Evolutionary conservation across 345 rosid genomes (phyloP), one percentile per base, ranked within the genome.

Genomic region (Citropsis articulata): DNA sequence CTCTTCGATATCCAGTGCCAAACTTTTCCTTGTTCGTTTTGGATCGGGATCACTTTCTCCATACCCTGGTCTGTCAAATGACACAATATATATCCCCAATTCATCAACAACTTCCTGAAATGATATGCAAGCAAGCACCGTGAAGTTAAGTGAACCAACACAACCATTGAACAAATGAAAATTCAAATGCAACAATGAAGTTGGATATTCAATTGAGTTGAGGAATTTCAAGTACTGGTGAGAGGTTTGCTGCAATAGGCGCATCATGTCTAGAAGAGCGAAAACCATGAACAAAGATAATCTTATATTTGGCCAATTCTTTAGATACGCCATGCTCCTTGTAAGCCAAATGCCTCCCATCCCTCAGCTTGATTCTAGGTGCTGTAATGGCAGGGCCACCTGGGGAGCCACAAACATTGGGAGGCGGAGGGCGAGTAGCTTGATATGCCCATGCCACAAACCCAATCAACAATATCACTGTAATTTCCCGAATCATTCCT

Each of bases 261-360:
- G 82, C 80, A 69, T 87, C 81, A 21, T 50, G 87, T 82, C 88
- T 81, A 59, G 75, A 76, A 77, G 84, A 57, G 27, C 72, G 75
- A 35, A 88, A 86, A 64, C 90, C 94, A 53, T 90, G 94, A 69
- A 87, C 55, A 45, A 62, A 77, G 73, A 90, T 69, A 59, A 90
- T 65, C 77, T 85, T 87, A 60, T 72, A 67, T 21, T 75, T 84
- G 74, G 92, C 92, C 76, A 65, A 36, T 16, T 84, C 87, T 71
- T 56, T 85, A 2, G 88, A 3, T 50, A 83, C 31, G 33, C 94
- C 91, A 30, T 73, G 84, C 82, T 89, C 91, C 28, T 73, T 80
- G 87, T 87, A 90, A 50, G 92, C 91, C 68, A 90, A 45, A 80
- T 90, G 78, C 63, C 94, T 86, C n/a, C 89, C 90, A 63, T 90